Base-by-base conservation (phyloP, 306 rosid species). In the Arachis stenosperma region DNA sequence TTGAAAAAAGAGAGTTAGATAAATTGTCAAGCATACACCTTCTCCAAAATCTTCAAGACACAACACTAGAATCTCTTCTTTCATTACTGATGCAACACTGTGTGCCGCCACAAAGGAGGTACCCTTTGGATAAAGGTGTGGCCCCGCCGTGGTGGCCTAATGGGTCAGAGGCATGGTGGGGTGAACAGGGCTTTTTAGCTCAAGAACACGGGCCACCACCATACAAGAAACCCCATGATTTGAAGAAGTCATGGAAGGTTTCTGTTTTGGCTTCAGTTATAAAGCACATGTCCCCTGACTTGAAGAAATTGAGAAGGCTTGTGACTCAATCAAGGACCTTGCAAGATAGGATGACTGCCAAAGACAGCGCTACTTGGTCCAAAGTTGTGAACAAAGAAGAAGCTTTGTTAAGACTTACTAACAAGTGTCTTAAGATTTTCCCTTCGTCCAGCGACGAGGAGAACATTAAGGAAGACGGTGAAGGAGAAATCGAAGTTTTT, bases 111-210 rank as follows among this genome's bases (percentile, higher is more conserved):
- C 93, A 84, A 13, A 69, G 86, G 63, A 82, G 77, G 43, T 87
- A 79, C 22, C 90, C 93, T 0, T 9, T 81, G 0, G 88, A 91
- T 17, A 89, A 74, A 11, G 91, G 92, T 0, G 5, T 87, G 0
- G 75, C 82, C 6, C 90, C 91, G 71, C 83, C 90, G 0, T 89
- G 92, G 89, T 87, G 97, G 97, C 90, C 91, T 27, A 87, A 68
- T 0, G 88, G 88, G 2, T 15, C 5, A 1, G 88, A 89, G 60
- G 0, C 70, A 7, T 79, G 83, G 83, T 79, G 83, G 97, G 92
- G 92, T 0, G 74, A 88, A 5, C 84, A 86, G 27, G 91, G 93
- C 8, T 58, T 78, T 0, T 1, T 72, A 17, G 80, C 90, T 9
- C 80, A 79, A 3, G 89, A 88, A 6, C 56, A 84, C 4, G 93